phyloP scores from a whole-genome alignment of 805 yeast genomes.

The Tetrapisispora pingtungensis region DNA sequence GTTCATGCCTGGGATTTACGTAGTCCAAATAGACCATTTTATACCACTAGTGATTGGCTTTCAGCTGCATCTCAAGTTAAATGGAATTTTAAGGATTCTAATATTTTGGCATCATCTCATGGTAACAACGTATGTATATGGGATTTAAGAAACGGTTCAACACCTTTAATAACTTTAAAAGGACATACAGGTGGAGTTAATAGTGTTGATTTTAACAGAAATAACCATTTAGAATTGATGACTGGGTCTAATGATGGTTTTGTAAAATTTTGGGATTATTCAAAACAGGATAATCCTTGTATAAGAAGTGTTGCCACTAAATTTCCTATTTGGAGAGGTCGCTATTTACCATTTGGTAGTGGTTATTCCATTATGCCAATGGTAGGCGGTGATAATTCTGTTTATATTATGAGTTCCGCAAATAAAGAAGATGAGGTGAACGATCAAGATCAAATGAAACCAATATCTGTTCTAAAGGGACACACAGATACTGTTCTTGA shows the following conservation, averaged over 20 bases:
- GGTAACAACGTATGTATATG: constrained; percentile 72
- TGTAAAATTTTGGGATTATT: constrained; percentile 73
- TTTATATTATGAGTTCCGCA: constrained; percentile 27
- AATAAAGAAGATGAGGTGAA: constrained; percentile 5
- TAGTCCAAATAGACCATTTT: constrained; percentile 61
- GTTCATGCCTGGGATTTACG: constrained; percentile 88
- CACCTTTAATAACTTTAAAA: constrained; percentile 53
- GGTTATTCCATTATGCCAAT: constrained; percentile 87
- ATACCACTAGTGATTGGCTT: constrained; percentile 84
- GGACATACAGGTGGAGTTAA: constrained; percentile 86
- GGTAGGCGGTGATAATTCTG: constrained; percentile 62
- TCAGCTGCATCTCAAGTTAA: constrained; percentile 93
- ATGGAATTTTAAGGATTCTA: constrained; percentile 73
- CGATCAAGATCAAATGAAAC: constrained; percentile 31
- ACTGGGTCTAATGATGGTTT: constrained; percentile 82
- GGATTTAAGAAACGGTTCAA: constrained; percentile 79
- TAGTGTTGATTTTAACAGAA: constrained; percentile 74
- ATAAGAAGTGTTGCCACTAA: constrained; percentile 53
- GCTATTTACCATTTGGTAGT: constrained; percentile 81
- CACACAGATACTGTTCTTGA: constrained; percentile 81
- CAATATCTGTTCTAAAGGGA: constrained; percentile 59
- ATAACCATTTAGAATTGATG: constrained; percentile 48
- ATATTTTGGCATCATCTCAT: constrained; percentile 78
- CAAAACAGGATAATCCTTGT: constrained; percentile 36
- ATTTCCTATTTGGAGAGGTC: constrained; percentile 82